Percentiles rank a stretch among this genome's conserved stretches.
Evolutionary conservation across 176 grass and related monocot species (phyloP).

Genomic region (Dactylis glomerata): DNA sequence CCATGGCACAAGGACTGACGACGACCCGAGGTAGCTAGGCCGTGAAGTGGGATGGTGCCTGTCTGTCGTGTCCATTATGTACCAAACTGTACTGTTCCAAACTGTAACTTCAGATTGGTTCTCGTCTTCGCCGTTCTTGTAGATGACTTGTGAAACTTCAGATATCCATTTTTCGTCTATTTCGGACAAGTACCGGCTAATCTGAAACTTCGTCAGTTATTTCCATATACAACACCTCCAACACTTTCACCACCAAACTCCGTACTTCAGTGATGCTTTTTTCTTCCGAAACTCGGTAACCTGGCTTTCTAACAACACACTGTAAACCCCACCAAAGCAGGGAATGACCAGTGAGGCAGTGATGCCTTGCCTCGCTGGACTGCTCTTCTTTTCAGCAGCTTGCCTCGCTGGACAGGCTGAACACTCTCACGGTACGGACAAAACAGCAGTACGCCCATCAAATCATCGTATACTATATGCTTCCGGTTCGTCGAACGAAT

Average conservation of each 20-base stretch:
- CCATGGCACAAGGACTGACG: background rate
- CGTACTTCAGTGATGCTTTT: background rate
- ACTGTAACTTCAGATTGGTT: no score
- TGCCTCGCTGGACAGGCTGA: background rate
- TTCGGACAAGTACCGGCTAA: background rate
- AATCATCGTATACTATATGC: background rate
- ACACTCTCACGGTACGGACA: background rate
- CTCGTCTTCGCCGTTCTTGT: background rate
- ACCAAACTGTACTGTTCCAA: no score
- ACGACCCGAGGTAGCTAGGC: no score
- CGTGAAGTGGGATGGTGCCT: no score
- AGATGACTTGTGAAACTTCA: background rate
- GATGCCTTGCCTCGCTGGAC: background rate
- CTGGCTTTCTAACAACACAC: background rate
- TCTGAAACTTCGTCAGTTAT: background rate
- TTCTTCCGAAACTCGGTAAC: no score
- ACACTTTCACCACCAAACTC: background rate
- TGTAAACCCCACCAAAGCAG: background rate
- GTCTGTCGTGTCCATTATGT: no score
- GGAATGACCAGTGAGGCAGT: background rate
- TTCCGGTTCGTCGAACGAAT: background rate
- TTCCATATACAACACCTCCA: background rate
- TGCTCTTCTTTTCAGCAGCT: background rate
- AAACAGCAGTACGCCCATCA: conserved; percentile 2
- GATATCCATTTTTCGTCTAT: background rate